Evolutionary conservation across 371 early-diverging fungal genomes (phyloP).

Genomic region (Mucor velutinosus): DNA sequence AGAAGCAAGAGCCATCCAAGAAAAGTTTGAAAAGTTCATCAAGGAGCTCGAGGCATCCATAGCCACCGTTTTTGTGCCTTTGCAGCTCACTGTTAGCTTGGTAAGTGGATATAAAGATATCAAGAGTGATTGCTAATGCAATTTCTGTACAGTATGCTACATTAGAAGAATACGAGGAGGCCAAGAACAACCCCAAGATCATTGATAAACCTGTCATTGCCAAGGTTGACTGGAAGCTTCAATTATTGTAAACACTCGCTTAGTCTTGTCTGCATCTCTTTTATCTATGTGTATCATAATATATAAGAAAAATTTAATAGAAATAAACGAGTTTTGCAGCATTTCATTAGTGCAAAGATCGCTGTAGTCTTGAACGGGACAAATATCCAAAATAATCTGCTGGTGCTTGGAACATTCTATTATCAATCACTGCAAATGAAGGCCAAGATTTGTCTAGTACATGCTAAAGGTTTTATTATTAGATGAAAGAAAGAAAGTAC

Average conservation of each 20-base stretch:
- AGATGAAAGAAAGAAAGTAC: neutral
- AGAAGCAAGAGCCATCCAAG: slow-evolving; percentile 49
- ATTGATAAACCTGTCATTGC: slow-evolving; percentile 50
- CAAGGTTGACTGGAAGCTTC: slow-evolving; percentile 46
- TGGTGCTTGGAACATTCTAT: too few relatives aligned
- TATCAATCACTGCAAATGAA: too few relatives aligned
- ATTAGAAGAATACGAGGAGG: slow-evolving; percentile 43
- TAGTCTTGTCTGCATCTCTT: neutral
- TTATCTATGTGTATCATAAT: neutral
- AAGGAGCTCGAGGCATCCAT: slow-evolving; percentile 31
- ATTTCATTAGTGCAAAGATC: too few relatives aligned
- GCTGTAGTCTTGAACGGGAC: too few relatives aligned
- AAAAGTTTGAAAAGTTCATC: slow-evolving; percentile 43
- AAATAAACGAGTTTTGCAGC: neutral
- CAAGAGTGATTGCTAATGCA: neutral
- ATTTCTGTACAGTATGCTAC: slow-evolving; percentile 35
- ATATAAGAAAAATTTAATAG: neutral
- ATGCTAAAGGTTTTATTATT: neutral
- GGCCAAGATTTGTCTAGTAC: neutral
- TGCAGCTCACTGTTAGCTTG: slow-evolving; percentile 38
- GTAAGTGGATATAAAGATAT: slow-evolving; percentile 24
- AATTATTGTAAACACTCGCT: slow-evolving; percentile 29
- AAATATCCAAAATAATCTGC: too few relatives aligned
- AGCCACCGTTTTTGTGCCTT: slow-evolving; percentile 48
- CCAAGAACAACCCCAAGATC: slow-evolving; percentile 26